phyloP scores from a whole-genome alignment of 768 basidiomycete genomes.

The Porphyrellus cyaneotinctus region DNA sequence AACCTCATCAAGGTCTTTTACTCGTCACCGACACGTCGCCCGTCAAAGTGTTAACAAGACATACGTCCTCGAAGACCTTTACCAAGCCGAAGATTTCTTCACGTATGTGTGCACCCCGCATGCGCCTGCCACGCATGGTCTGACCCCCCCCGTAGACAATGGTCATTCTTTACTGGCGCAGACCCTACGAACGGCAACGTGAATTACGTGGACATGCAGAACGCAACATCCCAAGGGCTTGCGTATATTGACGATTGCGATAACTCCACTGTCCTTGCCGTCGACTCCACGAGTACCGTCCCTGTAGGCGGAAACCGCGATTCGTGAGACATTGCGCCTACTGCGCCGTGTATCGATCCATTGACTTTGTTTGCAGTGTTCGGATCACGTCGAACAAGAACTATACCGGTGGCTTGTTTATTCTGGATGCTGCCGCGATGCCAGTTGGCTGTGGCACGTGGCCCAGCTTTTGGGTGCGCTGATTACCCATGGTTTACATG shows the following conservation, averaged over 20 bases:
- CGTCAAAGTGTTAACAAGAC: conserved; percentile 24
- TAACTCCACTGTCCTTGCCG: conserved; percentile 55
- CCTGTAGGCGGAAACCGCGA: conserved; percentile 50
- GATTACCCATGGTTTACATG: not conserved
- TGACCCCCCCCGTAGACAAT: conserved; percentile 42
- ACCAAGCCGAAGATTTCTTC: conserved; percentile 54
- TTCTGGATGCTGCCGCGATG: conserved; percentile 68
- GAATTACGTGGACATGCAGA: conserved; percentile 45
- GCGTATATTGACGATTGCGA: conserved; percentile 56
- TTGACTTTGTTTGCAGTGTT: conserved; percentile 39
- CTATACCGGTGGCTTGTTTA: conserved; percentile 67
- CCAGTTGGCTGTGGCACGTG: conserved; percentile 64
- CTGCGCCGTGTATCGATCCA: not conserved
- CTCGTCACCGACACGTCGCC: conserved; percentile 26
- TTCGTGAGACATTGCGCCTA: conserved; percentile 34
- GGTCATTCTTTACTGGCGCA: conserved; percentile 57
- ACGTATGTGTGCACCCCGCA: conserved; percentile 38
- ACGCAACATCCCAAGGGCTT: conserved; percentile 51
- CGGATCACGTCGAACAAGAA: conserved; percentile 62
- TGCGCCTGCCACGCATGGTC: not conserved
- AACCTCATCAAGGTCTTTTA: conserved; percentile 15
- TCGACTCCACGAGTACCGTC: conserved; percentile 53
- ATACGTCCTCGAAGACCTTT: conserved; percentile 39
- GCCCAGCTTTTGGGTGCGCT: conserved; percentile 54
- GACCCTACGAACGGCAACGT: conserved; percentile 76